Percentiles rank a stretch among this genome's conserved stretches.
phyloP scores from a whole-genome alignment of 352 stramenopile species.

The Globisporangium lucens region DNA sequence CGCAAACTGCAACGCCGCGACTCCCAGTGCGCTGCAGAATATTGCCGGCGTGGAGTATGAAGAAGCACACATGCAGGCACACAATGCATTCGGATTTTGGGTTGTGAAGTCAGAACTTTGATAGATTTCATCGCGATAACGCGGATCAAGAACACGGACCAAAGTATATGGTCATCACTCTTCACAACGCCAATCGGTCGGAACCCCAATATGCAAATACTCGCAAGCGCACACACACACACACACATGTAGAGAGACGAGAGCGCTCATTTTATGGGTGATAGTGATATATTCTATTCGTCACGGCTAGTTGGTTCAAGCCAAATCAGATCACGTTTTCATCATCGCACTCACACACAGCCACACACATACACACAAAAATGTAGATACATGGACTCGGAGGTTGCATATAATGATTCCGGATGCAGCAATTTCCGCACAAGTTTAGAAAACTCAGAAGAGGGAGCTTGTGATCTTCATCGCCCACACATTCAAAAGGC shows the following conservation, averaged over 20 bases:
- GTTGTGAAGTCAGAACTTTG: conserved; percentile 82
- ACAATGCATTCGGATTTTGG: conserved; percentile 10
- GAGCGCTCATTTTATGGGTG: conserved; percentile 91
- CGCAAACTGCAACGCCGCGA: conserved; percentile 32
- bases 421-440: conserved; percentile 86
- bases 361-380: conserved; percentile 22
- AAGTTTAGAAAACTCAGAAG: conserved; percentile 68
- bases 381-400: conserved; percentile 54
- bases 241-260: conserved; percentile 16
- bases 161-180: conserved; percentile 89
- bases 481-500: conserved; percentile 28
- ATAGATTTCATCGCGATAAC: conserved; percentile 89
- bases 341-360: conserved; percentile 68
- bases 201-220: neutral
- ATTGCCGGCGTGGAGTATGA: conserved; percentile 89
- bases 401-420: conserved; percentile 89
- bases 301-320: conserved; percentile 92
- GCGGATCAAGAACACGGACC: conserved; percentile 91
- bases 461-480: conserved; percentile 88
- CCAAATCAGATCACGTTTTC: conserved; percentile 78
- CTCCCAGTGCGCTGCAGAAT: conserved; percentile 43
- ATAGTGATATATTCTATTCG: conserved; percentile 91
- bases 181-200: conserved; percentile 19
- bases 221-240: conserved; percentile 23
- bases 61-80: conserved; percentile 49